These are phyloP conservation scores for Trichosporon coremiiforme DNA, from an alignment of 1,284 basidiomycete species.

Conservation along the genomic window DNA sequence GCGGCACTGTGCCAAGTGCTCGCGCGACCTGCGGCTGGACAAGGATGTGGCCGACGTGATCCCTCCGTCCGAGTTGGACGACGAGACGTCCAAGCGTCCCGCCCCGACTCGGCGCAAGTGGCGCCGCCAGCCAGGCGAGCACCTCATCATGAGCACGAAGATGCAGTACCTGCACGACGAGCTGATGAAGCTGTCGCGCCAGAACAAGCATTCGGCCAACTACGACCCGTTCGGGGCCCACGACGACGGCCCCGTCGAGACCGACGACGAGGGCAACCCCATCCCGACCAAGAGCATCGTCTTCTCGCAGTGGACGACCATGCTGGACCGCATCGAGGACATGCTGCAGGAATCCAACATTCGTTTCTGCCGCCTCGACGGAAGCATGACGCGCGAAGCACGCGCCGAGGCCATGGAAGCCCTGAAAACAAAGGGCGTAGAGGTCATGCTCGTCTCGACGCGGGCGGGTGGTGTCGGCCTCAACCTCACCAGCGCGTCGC, in stretches of 20 bases:
- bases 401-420: slow-evolving; percentile 85
- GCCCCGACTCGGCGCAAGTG: slow-evolving; percentile 63
- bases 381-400: slow-evolving; percentile 94
- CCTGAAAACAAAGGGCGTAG: slow-evolving; percentile 76
- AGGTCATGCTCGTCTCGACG: slow-evolving; percentile 91
- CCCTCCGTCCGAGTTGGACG: slow-evolving; percentile 63
- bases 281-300: slow-evolving; percentile 76
- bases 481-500: slow-evolving; percentile 87
- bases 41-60: slow-evolving; percentile 75
- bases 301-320: slow-evolving; percentile 94
- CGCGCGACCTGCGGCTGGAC: slow-evolving; percentile 63
- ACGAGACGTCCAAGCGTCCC: slow-evolving; percentile 26
- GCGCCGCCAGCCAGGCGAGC: slow-evolving; percentile 68
- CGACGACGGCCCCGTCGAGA: slow-evolving; percentile 66
- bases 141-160: slow-evolving; percentile 79
- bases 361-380: slow-evolving; percentile 86
- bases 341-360: slow-evolving; percentile 79
- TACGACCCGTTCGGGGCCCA: slow-evolving; percentile 72
- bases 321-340: slow-evolving; percentile 93
- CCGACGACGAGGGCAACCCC: slow-evolving; percentile 62
- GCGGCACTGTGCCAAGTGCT: slow-evolving; percentile 74
- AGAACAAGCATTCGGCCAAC: slow-evolving; percentile 80
- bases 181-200: slow-evolving; percentile 71
- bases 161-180: slow-evolving; percentile 75
- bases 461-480: slow-evolving; percentile 96